These are phyloP conservation scores for Xylariales sp. DNA, from an alignment of 2,329 filamentous ascomycete genomes.

Conservation along the genomic window DNA sequence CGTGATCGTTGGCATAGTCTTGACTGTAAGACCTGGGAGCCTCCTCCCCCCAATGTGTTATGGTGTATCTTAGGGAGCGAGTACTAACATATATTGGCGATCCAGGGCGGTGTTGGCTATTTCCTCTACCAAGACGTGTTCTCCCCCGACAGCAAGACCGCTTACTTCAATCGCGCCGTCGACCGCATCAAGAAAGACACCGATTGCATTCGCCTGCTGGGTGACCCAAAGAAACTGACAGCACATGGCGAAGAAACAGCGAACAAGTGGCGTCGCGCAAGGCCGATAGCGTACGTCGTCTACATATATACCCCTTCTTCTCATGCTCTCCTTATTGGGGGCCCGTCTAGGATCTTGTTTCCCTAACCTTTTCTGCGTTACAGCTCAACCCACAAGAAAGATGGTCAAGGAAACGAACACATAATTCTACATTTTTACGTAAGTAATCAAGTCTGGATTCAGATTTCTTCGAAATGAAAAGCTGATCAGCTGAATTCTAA, in stretches of 20 bases:
- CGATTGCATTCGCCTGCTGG: constrained; percentile 68
- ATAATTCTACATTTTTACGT: constrained; percentile 82
- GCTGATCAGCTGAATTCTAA: constrained; percentile 18
- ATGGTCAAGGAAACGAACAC: constrained; percentile 73
- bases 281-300: constrained; percentile 56
- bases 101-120: constrained; percentile 69
- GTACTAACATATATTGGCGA: not conserved
- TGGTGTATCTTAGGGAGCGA: too few relatives aligned
- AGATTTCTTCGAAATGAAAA: not conserved
- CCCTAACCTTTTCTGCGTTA: too few relatives aligned
- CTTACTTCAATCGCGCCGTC: constrained; percentile 84
- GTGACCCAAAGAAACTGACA: constrained; percentile 68
- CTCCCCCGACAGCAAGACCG: constrained; percentile 77
- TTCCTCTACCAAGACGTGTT: constrained; percentile 81
- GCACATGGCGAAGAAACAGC: constrained; percentile 78
- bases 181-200: constrained; percentile 70
- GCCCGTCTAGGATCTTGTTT: too few relatives aligned
- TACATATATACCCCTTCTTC: too few relatives aligned
- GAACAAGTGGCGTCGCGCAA: constrained; percentile 73
- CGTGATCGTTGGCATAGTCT: constrained; percentile 66
- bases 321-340: too few relatives aligned
- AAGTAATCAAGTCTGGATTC: constrained; percentile 22
- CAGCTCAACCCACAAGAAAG: constrained; percentile 64
- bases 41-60: too few relatives aligned
- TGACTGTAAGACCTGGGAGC: constrained; percentile 64